Base-by-base conservation (phyloP, 176 grass and related monocot species). In the Cenchrus americanus region DNA sequence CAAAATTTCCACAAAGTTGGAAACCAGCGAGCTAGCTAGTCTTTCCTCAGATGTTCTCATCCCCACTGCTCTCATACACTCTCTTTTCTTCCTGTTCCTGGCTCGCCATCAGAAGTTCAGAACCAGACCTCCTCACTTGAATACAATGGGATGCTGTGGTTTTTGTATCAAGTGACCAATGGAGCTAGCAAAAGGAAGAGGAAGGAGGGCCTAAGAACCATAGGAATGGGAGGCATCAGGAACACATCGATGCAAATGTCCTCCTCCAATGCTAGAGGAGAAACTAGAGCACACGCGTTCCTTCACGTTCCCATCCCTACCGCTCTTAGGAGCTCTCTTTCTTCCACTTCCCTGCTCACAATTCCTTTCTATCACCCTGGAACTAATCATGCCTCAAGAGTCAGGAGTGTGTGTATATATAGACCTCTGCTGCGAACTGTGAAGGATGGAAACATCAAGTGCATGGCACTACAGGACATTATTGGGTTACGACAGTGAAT, bases 161-260 rank as follows among this genome's bases (percentile, higher is more conserved):
- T 30, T 30, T 14, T 27, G 10, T 30, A 44, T 48, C 68, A 14
- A 11, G 1, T 1, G 10, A 58, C 41, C 18, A 8, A 58, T 17
- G 2, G 3, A 5, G 51, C 3, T 6, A 21, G 54, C 48, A 40
- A 67, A 66, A 54, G 63, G 5, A 80, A 86, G 49, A 48, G 62
- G 60, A 80, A 80, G 63, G 78, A n/a, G 48, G 3, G 13, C 12
- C 21, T 55, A 80, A 80, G 49, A 80, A 68, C 48, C 3, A 55
- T 81, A 81, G 70, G 85, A 81, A 76, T 63, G 73, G 40, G 65
- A 87, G 80, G 73, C 86, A 83, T 64, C 73, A 41, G 70, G 71
- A 82, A 81, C 18, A 10, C 12, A 3, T 10, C 17, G 27, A 30
- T 47, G 51, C 34, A 27, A 43, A 66, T 67, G 11, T 18, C 19